phyloP scores from a whole-genome alignment of 805 yeast species.

The Metschnikowia colocasiae region DNA sequence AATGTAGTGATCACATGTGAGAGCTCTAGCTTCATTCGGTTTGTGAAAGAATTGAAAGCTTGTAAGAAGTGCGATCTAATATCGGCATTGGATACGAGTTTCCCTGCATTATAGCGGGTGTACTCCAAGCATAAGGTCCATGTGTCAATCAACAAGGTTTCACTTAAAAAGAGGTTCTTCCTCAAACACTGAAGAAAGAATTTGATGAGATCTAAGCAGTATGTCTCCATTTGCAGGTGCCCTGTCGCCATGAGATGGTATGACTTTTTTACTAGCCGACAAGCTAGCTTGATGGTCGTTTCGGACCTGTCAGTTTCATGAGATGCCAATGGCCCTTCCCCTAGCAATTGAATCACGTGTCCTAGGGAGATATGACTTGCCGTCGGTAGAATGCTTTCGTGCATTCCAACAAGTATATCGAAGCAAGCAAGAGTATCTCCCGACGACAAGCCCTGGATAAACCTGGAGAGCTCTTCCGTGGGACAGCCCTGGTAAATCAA shows the following conservation, averaged over 20 bases:
- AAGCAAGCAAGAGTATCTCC: neutral
- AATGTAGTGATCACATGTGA: slow-evolving; percentile 14
- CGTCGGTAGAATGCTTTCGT: neutral
- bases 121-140: slow-evolving; percentile 31
- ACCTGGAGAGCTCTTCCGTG: neutral
- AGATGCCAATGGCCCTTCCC: slow-evolving; percentile 28
- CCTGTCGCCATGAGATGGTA: slow-evolving; percentile 1
- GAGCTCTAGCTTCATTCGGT: slow-evolving; percentile 21
- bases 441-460: neutral
- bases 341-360: slow-evolving; percentile 26
- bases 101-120: slow-evolving; percentile 21
- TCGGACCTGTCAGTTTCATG: slow-evolving; percentile 40
- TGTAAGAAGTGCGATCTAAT: slow-evolving; percentile 19
- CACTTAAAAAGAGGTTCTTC: slow-evolving; percentile 40
- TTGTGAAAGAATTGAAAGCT: slow-evolving; percentile 14
- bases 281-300: slow-evolving; percentile 30
- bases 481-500: slow-evolving; percentile 5
- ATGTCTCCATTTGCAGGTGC: slow-evolving; percentile 24
- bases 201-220: slow-evolving; percentile 45
- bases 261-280: slow-evolving; percentile 13
- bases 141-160: slow-evolving; percentile 27
- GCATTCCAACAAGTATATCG: neutral
- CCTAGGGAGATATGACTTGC: neutral
- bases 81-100: slow-evolving; percentile 20
- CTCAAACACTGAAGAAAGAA: slow-evolving; percentile 43